Conservation (phyloP, 768 basidiomycete species). For the Saitozyma sp. region DNA sequence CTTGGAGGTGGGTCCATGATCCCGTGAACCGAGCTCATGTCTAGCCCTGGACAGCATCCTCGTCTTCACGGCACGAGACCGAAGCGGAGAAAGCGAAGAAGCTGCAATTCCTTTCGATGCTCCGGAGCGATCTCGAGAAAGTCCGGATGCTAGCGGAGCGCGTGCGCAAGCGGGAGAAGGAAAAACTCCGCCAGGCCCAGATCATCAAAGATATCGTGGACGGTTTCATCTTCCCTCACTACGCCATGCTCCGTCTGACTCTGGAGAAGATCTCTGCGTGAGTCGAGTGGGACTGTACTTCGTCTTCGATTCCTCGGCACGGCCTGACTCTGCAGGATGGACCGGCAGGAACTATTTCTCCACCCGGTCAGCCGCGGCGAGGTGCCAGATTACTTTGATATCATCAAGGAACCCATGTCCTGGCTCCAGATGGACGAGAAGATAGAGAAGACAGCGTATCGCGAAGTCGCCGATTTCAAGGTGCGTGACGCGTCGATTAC, state of each 20-base stretch:
- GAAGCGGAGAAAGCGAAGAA: conserved; percentile 81
- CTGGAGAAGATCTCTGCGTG: conserved; percentile 74
- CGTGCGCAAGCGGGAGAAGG: conserved; percentile 73
- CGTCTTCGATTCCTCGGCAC: background rate
- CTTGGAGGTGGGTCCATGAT: conserved; percentile 62
- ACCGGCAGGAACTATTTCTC: conserved; percentile 71
- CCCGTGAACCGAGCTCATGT: conserved; percentile 9
- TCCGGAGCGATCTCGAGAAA: conserved; percentile 74
- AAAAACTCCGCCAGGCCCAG: conserved; percentile 66
- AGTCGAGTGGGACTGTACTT: conserved; percentile 37
- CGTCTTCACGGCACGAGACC: conserved; percentile 63
- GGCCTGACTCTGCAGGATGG: conserved; percentile 58
- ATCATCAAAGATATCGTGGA: conserved; percentile 68
- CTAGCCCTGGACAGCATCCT: conserved; percentile 85
- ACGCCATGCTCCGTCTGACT: conserved; percentile 62
- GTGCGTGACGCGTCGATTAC: conserved; percentile 36
- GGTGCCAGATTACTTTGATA: conserved; percentile 84
- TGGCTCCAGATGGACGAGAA: conserved; percentile 82
- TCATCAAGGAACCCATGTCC: conserved; percentile 91
- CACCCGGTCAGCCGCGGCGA: conserved; percentile 74
- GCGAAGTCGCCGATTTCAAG: conserved; percentile 66
- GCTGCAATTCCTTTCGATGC: conserved; percentile 64
- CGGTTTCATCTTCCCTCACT: conserved; percentile 66
- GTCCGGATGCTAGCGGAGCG: conserved; percentile 68
- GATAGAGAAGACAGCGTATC: conserved; percentile 77